Percentiles rank a stretch among this genome's conserved stretches.
Conservation (phyloP, 2,329 filamentous ascomycete genomes). For the Scortechinia acanthostroma region DNA sequence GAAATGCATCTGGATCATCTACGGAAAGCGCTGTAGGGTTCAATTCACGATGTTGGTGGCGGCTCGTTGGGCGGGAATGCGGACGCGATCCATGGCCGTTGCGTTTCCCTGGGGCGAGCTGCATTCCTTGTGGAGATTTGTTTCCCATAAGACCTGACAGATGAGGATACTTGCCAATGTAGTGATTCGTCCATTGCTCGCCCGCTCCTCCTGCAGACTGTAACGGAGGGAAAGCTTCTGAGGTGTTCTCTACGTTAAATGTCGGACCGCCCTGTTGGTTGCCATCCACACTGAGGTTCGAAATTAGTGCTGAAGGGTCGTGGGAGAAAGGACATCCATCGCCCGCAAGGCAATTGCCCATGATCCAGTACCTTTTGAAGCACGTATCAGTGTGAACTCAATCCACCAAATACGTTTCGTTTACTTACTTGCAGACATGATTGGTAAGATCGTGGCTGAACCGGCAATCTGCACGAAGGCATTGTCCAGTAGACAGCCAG, state of each 20-base stretch:
- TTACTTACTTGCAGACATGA: constrained; percentile 53
- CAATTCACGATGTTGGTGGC: background rate
- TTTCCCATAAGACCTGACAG: background rate
- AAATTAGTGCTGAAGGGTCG: constrained; percentile 54
- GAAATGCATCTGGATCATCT: constrained; percentile 66
- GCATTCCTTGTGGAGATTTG: background rate
- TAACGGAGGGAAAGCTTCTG: constrained; percentile 55
- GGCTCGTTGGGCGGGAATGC: constrained; percentile 19
- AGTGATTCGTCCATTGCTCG: constrained; percentile 5
- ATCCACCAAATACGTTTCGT: constrained; percentile 2
- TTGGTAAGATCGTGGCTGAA: constrained; percentile 64
- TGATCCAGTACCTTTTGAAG: constrained; percentile 51
- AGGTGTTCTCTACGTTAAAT: constrained; percentile 50
- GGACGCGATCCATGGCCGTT: constrained; percentile 52
- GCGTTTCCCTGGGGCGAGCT: constrained; percentile 21
- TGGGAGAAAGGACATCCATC: constrained; percentile 64
- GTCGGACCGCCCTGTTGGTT: constrained; percentile 33
- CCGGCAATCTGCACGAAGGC: constrained; percentile 60
- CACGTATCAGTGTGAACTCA: constrained; percentile 12
- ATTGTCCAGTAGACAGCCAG: constrained; percentile 60
- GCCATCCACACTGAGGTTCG: constrained; percentile 45
- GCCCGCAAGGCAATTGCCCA: constrained; percentile 61
- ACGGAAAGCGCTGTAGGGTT: constrained; percentile 46
- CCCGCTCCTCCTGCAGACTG: constrained; percentile 9
- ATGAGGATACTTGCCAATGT: constrained; percentile 19